Evolutionary conservation across 1,284 basidiomycete genomes (phyloP).

Genomic region (Schizophyllum amplum): DNA sequence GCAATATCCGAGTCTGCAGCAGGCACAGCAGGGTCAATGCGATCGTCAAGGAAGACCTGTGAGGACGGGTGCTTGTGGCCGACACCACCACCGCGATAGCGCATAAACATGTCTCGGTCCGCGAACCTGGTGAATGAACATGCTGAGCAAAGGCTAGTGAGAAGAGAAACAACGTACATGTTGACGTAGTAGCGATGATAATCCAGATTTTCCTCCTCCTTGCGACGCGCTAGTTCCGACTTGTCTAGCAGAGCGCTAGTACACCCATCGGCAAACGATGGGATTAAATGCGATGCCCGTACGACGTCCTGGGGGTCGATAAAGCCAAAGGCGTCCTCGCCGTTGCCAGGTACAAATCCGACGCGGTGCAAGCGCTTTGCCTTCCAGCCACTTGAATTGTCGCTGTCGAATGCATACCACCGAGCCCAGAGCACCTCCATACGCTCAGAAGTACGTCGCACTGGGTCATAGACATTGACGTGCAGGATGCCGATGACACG

Average conservation of each 20-base stretch:
- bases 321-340: constrained; percentile 2
- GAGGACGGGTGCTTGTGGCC: constrained; percentile 15
- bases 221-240: not conserved
- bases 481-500: constrained; percentile 27
- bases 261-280: not conserved
- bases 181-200: not conserved
- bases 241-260: not conserved
- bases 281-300: constrained; percentile 1
- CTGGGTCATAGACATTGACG: constrained; percentile 14
- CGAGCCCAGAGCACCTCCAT: constrained; percentile 24
- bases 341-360: not conserved
- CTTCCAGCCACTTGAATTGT: not conserved
- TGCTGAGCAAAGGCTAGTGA: not conserved
- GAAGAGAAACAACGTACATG: not conserved
- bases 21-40: not conserved
- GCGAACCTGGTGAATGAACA: constrained; percentile 21
- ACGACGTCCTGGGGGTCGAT: constrained; percentile 1
- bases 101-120: constrained; percentile 28
- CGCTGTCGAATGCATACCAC: constrained; percentile 19
- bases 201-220: constrained; percentile 5
- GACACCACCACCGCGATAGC: constrained; percentile 19
- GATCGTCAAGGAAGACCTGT: not conserved
- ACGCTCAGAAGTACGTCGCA: not conserved
- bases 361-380: not conserved
- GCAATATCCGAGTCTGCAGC: too few species aligned